A percentile compares a stretch with the other conserved stretches of the same genome.
phyloP scores from a whole-genome alignment of 306 rosid species.

The Ormosia emarginata region DNA sequence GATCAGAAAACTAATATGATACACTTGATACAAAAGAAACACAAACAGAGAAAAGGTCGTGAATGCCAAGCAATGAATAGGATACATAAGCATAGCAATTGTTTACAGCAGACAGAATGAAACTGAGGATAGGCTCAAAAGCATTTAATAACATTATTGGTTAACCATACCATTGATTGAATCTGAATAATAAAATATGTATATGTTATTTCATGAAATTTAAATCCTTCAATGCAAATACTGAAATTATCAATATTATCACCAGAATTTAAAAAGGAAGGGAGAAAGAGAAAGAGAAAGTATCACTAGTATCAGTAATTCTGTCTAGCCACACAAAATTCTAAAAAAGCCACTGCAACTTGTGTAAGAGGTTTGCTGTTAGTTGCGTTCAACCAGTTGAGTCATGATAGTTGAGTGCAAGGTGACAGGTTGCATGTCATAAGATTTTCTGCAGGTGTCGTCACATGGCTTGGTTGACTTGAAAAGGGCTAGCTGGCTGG shows the following conservation, averaged over 20 bases:
- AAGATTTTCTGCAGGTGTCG: too few relatives aligned
- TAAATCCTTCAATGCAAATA: background rate
- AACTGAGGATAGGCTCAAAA: background rate
- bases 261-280: background rate
- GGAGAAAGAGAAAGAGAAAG: too few relatives aligned
- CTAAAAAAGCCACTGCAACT: background rate
- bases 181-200: background rate
- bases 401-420: too few relatives aligned
- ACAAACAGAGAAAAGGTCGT: background rate
- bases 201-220: background rate
- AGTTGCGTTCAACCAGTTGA: too few relatives aligned
- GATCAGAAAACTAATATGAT: conserved; percentile 20
- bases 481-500: too few relatives aligned
- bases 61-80: background rate
- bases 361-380: too few relatives aligned
- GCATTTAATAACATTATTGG: background rate
- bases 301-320: background rate
- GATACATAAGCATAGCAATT: background rate
- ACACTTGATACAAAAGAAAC: background rate
- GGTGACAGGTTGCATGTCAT: too few relatives aligned
- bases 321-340: background rate
- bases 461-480: too few relatives aligned
- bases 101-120: background rate
- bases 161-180: background rate
- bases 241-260: background rate